These are phyloP conservation scores for Madurella mycetomatis DNA, from an alignment of 2,329 filamentous ascomycete species.

Conservation along the genomic window DNA sequence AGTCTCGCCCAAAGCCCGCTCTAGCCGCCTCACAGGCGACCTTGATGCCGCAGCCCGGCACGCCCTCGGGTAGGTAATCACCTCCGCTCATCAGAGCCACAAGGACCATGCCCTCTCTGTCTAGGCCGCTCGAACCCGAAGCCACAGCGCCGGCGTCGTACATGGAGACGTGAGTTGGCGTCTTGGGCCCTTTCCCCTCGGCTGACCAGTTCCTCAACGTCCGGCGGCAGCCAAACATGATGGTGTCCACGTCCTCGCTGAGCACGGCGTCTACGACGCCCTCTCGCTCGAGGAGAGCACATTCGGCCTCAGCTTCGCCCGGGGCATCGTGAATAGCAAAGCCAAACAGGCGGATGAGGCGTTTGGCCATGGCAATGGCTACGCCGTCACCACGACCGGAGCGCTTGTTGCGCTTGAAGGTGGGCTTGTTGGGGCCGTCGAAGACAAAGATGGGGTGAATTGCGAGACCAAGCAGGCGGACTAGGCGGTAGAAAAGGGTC, in stretches of 20 bases:
- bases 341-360: constrained; percentile 77
- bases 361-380: constrained; percentile 73
- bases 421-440: constrained; percentile 50
- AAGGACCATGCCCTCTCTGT: constrained; percentile 85
- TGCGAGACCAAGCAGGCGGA: constrained; percentile 48
- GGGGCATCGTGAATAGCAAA: constrained; percentile 83
- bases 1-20: constrained; percentile 75
- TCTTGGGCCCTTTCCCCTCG: constrained; percentile 61
- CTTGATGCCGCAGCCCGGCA: constrained; percentile 82
- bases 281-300: constrained; percentile 74
- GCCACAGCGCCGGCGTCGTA: constrained; percentile 61
- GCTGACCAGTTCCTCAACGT: constrained; percentile 81
- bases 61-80: constrained; percentile 85
- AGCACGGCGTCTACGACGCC: constrained; percentile 89
- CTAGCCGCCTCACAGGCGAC: constrained; percentile 84
- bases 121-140: constrained; percentile 56
- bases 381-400: constrained; percentile 61
- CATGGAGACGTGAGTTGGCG: constrained; percentile 79
- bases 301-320: constrained; percentile 94
- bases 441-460: constrained; percentile 52
- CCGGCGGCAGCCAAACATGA: constrained; percentile 88
- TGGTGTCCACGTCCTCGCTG: constrained; percentile 92
- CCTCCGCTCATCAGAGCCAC: constrained; percentile 94
- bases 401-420: constrained; percentile 82
- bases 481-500: constrained; percentile 86